Evolutionary conservation across 352 stramenopile genomes (phyloP), one percentile per base, ranked within the genome.

Genomic region (Phytophthora multivora): DNA sequence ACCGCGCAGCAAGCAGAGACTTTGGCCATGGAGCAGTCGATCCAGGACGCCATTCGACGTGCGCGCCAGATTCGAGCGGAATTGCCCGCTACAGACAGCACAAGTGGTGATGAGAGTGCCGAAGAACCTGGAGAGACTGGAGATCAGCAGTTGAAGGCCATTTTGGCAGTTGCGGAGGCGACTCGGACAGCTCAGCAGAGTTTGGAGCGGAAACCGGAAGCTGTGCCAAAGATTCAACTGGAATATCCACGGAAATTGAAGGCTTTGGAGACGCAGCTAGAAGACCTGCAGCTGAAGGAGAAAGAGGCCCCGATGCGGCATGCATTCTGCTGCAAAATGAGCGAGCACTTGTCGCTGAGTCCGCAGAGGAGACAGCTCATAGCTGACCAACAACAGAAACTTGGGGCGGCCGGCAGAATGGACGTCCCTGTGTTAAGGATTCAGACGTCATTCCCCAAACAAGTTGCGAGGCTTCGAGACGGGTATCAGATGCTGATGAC

Each of bases 211-310:
- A 54, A 52, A 25, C 10, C 42, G 10, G 31, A 64, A 16, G 3
- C 4, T 11, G 15, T n/a, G 15, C 38, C 58, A 4, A 50, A 25
- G 10, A 5, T 68, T 9, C 48, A 59, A 31, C n/a, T 91, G 21
- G 61, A 83, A 51, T 86, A 87, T 42, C 79, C 73, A n/a, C 68
- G 64, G 15, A 71, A 77, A 13, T 58, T 89, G 43, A 84, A 81
- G 45, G 40, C 53, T 18, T 26, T 86, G 51, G 63, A 89, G 46
- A 66, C 67, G 19, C 65, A 79, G 10, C 36, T 86, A 1, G 47
- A 68, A 9, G 75, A 83, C 8, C 40, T 74, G 38, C 49, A 59
- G 4, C 28, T 52, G 9, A 72, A 68, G 25, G 69, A 86, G 19
- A 36, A 13, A 8, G 51, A 77, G 31, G 50, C 71, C n/a, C 75